Conservation (phyloP, 768 basidiomycete species). For the Boletales sp. region DNA sequence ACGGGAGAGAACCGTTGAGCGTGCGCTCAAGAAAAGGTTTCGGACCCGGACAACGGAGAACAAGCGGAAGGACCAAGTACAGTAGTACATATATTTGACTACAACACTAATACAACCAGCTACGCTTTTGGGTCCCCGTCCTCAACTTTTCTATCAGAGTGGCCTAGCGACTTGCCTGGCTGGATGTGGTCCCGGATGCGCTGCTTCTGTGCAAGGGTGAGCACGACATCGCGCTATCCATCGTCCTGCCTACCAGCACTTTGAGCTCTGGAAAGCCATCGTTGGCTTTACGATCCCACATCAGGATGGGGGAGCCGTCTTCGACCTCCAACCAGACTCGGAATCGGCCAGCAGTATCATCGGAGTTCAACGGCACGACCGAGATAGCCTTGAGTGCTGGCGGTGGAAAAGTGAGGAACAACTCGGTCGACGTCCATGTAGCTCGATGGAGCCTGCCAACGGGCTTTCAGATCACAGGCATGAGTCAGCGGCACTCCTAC, state of each 20-base stretch:
- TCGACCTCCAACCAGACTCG: constrained; percentile 74
- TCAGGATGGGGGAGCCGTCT: constrained; percentile 38
- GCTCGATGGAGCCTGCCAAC: constrained; percentile 80
- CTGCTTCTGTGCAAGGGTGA: constrained; percentile 63
- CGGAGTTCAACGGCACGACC: constrained; percentile 68
- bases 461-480: neutral
- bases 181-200: constrained; percentile 79
- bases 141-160: constrained; percentile 66
- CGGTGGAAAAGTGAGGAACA: constrained; percentile 87
- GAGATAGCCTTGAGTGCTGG: constrained; percentile 65
- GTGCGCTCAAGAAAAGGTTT: constrained; percentile 19
- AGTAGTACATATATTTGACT: neutral
- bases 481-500: constrained; percentile 37
- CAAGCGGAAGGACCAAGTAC: neutral
- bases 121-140: neutral
- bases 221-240: constrained; percentile 3
- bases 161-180: constrained; percentile 80
- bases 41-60: constrained; percentile 1
- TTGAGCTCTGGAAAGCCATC: constrained; percentile 93
- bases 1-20: constrained; percentile 13
- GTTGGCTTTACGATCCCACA: constrained; percentile 91
- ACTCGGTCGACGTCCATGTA: constrained; percentile 90
- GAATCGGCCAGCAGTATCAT: constrained; percentile 88
- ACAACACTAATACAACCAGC: constrained; percentile 2
- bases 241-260: constrained; percentile 52